These are phyloP conservation scores for Daldinia decipiens DNA, from an alignment of 495 filamentous ascomycete species.

Conservation along the genomic window DNA sequence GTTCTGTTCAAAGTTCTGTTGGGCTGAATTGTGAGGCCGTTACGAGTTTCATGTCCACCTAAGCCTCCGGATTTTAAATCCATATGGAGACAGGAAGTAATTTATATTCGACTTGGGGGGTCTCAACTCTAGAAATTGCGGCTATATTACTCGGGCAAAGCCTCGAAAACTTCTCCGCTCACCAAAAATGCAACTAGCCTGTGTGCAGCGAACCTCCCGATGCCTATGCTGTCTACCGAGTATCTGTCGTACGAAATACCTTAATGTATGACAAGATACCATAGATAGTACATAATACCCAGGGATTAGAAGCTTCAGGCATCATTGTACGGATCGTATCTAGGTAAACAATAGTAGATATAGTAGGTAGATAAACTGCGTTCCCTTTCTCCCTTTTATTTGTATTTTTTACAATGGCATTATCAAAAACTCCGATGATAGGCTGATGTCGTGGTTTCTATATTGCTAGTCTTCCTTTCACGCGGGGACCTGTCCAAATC, in stretches of 20 bases:
- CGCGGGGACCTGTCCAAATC: constrained; percentile 70
- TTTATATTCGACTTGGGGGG: background rate
- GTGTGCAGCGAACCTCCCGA: background rate
- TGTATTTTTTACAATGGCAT: too few relatives aligned
- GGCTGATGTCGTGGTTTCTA: too few relatives aligned
- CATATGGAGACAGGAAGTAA: background rate
- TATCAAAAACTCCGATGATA: too few relatives aligned
- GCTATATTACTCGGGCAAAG: constrained; percentile 2
- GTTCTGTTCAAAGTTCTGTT: background rate
- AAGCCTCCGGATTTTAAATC: background rate
- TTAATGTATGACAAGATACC: background rate
- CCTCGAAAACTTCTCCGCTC: background rate
- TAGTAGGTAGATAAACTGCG: too few relatives aligned
- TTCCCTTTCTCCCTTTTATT: too few relatives aligned
- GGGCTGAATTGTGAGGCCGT: background rate
- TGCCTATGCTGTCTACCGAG: background rate
- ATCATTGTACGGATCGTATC: too few relatives aligned
- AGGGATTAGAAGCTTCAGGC: too few relatives aligned
- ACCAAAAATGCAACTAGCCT: constrained; percentile 2
- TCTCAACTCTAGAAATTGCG: background rate
- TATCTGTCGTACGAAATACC: background rate
- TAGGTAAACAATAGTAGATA: too few relatives aligned
- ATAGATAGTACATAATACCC: background rate
- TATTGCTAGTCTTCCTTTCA: constrained; percentile 5
- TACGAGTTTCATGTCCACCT: background rate